Evolutionary conservation across 257 asterid species (phyloP), one percentile per base, ranked within the genome.

Genomic region (Voacanga thouarsii): DNA sequence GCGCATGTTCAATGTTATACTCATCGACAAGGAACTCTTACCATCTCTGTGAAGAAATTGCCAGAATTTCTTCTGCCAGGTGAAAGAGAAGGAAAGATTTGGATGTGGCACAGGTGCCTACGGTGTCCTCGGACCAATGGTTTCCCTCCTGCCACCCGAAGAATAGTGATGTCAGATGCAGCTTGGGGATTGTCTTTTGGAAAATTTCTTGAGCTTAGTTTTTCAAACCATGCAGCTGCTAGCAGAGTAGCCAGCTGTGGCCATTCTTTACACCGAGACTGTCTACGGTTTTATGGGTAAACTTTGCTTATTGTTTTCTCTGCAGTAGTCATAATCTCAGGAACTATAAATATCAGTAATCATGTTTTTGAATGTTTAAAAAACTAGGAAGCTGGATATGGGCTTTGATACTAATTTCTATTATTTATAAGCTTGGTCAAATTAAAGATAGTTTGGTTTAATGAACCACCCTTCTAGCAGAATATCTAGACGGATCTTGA

Each of bases 31-130:
- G 99, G 98, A 50, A 87, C 97, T 71, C 96, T 95, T 59, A 95
- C 98, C 15, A 95, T 95, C 74, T 91, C 97, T 45, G 99, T 95
- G 55, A 95, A 95, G 88, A 95, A 90, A 85, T 85, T 95, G 30
- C 90, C 96, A 3, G 97, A 93, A 81, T 75, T 91, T 71, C 83
- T 89, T 72, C 85, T 95, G 78, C 92, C 93, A 9, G 98, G 99
- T 55, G 96, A 88, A 81, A 86, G 78, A 72, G 99, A 90, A 59
- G 97, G 98, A 78, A 95, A 89, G 85, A 95, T 95, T 83, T 95
- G 98, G 99, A 95, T 95, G 99, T 95, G 99, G 99, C 99, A 93
- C 81, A 90, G 99, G 81, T 95, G 99, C 90, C 84, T 95, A 82
- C 89, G 83, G 80, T 95, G 99, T 84, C 99, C 99, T 28, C 87